Base-by-base conservation (phyloP, 2,329 filamentous ascomycete genomes). In the Exophiala oligosperma region DNA sequence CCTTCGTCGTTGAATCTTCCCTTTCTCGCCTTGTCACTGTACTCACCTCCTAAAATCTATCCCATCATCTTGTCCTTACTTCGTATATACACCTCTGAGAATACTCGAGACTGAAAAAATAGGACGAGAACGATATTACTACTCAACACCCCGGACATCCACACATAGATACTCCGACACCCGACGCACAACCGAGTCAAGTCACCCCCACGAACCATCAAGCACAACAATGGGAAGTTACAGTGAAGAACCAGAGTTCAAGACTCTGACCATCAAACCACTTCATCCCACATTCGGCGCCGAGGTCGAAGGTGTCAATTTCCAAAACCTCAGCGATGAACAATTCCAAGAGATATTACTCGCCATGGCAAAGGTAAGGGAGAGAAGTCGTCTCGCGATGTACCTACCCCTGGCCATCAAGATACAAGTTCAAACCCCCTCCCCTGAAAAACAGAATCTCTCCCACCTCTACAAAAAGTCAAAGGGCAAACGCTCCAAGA, bases 201-300 rank as follows among this genome's bases (percentile, higher is more conserved):
- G 26, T 17, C 40, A 44, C 9, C 17, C 14, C 11, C 2, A 44
- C 14, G 8, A 1, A 17, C 8, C 9, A 17, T 2, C 9, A 17
- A 21, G 23, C 44, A 48, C 5, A 40, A 62, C 5, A 40, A 62
- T 62, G 59, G 59, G 59, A 35, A 62, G 59, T 44, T 59, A 59
- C 29, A 37, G 38, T 38, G 59, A 59, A 28, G 61, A 66, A 52
- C 51, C 68, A 4, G 46, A 49, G 17, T 71, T 69, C 63, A 62
- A 66, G 2, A 62, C 64, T 63, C 64, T 76, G 54, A 63, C 63
- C 2, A 54, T 73, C 63, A 71, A 68, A 23, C 62, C 71, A 43
- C 66, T 76, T 21, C 71, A 74, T 59, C 70, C 72, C 3, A 75
- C 57, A 28, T 76, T 75, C 61, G 73, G 66, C 2, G 72, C 72